Percentiles rank a stretch among this genome's conserved stretches.
phyloP scores from a whole-genome alignment of 2,329 filamentous ascomycete species.

The Dactylellina haptotyla region DNA sequence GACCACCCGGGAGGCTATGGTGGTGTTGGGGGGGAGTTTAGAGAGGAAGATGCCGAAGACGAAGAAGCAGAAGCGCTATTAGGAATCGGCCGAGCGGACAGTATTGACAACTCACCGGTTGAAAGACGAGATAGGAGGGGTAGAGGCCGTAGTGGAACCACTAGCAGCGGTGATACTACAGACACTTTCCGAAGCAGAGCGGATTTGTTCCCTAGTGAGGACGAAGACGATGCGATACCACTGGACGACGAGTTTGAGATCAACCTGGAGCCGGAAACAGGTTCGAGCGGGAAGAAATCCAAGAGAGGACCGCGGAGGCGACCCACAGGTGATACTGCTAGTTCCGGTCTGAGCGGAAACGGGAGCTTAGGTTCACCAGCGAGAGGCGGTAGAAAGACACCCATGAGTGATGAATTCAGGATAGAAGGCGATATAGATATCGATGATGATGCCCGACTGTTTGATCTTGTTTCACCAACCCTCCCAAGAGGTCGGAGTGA shows the following conservation, averaged over 20 bases:
- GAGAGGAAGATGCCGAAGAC: conserved; percentile 62
- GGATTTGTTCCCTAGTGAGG: conserved; percentile 74
- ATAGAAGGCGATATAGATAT: conserved; percentile 53
- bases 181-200: conserved; percentile 73
- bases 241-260: conserved; percentile 75
- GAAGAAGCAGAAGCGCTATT: conserved; percentile 64
- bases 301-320: conserved; percentile 62
- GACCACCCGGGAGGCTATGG: conserved; percentile 68
- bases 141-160: conserved; percentile 69
- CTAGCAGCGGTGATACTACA: conserved; percentile 68
- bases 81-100: conserved; percentile 63
- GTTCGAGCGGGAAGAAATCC: conserved; percentile 64
- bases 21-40: conserved; percentile 56
- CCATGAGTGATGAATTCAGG: conserved; percentile 29
- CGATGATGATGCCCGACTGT: conserved; percentile 56
- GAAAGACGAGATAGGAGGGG: conserved; percentile 27
- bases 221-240: conserved; percentile 74
- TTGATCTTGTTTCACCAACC: conserved; percentile 54
- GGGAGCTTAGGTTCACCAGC: conserved; percentile 47
- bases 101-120: not conserved
- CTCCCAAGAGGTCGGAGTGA: conserved; percentile 63
- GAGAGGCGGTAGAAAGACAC: conserved; percentile 30
- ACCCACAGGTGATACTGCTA: conserved; percentile 64
- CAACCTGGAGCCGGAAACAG: conserved; percentile 68
- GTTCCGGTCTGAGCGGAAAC: conserved; percentile 61